Evolutionary conservation across 257 asterid genomes (phyloP).

Genomic region (Nyctanthes arbortristis): DNA sequence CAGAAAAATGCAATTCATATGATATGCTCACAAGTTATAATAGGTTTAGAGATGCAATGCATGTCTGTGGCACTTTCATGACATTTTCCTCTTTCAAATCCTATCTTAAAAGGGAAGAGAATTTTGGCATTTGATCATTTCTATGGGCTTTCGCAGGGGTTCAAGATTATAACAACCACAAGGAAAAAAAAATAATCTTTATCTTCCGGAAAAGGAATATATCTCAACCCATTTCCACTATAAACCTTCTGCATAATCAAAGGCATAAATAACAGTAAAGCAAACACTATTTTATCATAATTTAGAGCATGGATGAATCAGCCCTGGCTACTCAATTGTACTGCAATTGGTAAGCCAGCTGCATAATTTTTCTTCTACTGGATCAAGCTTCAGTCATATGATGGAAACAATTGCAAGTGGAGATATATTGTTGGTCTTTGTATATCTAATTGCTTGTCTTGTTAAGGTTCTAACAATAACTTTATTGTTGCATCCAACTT

Average conservation of each 20-base stretch:
- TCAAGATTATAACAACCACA: neutral
- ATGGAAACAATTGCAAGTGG: neutral
- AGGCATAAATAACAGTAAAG: neutral
- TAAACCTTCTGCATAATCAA: neutral
- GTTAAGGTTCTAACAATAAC: neutral
- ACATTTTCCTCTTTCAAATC: neutral
- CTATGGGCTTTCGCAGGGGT: too few relatives aligned
- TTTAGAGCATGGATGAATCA: neutral
- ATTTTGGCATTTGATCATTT: neutral
- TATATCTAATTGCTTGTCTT: neutral
- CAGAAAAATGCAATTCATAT: neutral
- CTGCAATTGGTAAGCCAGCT: neutral
- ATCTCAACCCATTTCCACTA: neutral
- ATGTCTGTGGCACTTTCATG: neutral
- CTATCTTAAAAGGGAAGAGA: neutral
- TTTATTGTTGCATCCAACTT: constrained; percentile 5
- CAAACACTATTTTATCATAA: neutral
- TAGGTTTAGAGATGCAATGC: neutral
- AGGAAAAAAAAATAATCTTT: neutral
- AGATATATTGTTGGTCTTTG: neutral
- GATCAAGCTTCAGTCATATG: neutral
- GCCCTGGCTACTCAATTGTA: neutral
- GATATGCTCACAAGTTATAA: neutral
- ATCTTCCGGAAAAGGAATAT: neutral
- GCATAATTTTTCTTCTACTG: neutral